These are phyloP conservation scores for Brassica incana DNA, from an alignment of 345 rosid species.

Conservation along the genomic window DNA sequence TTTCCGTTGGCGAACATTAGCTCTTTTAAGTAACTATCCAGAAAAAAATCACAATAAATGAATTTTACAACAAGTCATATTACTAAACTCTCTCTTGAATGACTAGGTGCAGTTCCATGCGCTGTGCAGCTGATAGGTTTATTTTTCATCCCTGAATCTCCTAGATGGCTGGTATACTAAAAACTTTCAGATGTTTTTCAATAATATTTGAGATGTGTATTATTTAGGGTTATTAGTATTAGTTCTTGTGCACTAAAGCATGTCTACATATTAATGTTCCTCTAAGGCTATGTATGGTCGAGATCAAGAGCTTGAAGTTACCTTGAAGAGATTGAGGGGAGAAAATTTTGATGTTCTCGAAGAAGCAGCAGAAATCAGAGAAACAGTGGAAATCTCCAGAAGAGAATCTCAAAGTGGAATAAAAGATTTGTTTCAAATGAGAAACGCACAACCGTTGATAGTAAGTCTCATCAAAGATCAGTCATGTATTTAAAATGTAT, in stretches of 20 bases:
- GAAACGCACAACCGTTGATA: slow-evolving; percentile 29
- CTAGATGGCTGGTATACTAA: slow-evolving; percentile 53
- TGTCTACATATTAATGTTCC: background rate
- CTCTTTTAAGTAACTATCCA: slow-evolving; percentile 41
- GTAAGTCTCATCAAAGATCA: slow-evolving; percentile 26
- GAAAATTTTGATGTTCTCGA: slow-evolving; percentile 33
- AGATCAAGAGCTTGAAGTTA: slow-evolving; percentile 33
- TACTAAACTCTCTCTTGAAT: background rate
- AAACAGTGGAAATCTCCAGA: slow-evolving; percentile 29
- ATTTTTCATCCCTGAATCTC: slow-evolving; percentile 57
- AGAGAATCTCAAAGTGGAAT: slow-evolving; percentile 30
- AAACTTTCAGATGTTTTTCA: background rate
- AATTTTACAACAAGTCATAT: background rate
- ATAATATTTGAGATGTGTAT: background rate
- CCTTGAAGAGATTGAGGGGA: slow-evolving; percentile 36
- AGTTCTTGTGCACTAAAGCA: background rate
- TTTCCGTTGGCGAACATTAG: slow-evolving; percentile 52
- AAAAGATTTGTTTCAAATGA: slow-evolving; percentile 30
- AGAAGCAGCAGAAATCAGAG: slow-evolving; percentile 39
- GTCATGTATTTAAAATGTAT: background rate
- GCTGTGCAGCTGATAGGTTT: slow-evolving; percentile 41
- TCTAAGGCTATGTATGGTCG: slow-evolving; percentile 34
- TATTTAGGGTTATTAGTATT: background rate
- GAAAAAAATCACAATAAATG: background rate
- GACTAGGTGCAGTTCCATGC: slow-evolving; percentile 44